Evolutionary conservation across 306 rosid species (phyloP).

Genomic region (Oemleria cerasiformis): DNA sequence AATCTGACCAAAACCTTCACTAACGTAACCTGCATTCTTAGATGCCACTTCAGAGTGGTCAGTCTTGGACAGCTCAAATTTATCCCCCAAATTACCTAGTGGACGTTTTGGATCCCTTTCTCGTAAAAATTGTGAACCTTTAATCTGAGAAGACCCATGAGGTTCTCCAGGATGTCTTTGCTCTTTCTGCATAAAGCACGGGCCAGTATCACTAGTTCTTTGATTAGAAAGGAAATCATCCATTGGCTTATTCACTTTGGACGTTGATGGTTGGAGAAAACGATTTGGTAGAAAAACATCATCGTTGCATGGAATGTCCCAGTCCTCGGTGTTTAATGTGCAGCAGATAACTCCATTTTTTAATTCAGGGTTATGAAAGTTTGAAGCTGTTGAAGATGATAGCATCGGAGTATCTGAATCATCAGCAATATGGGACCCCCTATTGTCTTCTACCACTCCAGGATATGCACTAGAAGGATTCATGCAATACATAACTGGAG

Average conservation of each 20-base stretch:
- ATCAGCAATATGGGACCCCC: slow-evolving; percentile 30
- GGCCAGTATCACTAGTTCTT: slow-evolving; percentile 38
- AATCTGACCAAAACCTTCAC: slow-evolving; percentile 36
- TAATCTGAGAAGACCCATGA: slow-evolving; percentile 40
- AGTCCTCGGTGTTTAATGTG: slow-evolving; percentile 61
- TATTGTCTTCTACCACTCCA: slow-evolving; percentile 40
- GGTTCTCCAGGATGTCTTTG: slow-evolving; percentile 41
- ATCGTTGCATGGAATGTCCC: slow-evolving; percentile 79
- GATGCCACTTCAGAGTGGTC: slow-evolving; percentile 33
- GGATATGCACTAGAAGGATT: slow-evolving; percentile 36
- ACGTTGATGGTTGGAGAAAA: slow-evolving; percentile 34
- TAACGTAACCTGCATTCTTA: slow-evolving; percentile 35
- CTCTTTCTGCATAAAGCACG: slow-evolving; percentile 40
- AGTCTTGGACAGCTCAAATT: slow-evolving; percentile 37
- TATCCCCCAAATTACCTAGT: slow-evolving; percentile 36
- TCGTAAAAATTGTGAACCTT: slow-evolving; percentile 36
- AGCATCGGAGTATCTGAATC: slow-evolving; percentile 39
- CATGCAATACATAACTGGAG: slow-evolving; percentile 32
- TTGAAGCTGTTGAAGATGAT: slow-evolving; percentile 44
- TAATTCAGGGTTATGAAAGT: slow-evolving; percentile 46
- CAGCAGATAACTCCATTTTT: slow-evolving; percentile 51
- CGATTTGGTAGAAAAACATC: slow-evolving; percentile 59
- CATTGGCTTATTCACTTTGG: slow-evolving; percentile 34
- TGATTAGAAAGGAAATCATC: slow-evolving; percentile 37
- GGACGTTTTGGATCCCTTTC: slow-evolving; percentile 32